Evolutionary conservation across 371 early-diverging fungal species (phyloP).

Genomic region (Lichtheimia ramosa): DNA sequence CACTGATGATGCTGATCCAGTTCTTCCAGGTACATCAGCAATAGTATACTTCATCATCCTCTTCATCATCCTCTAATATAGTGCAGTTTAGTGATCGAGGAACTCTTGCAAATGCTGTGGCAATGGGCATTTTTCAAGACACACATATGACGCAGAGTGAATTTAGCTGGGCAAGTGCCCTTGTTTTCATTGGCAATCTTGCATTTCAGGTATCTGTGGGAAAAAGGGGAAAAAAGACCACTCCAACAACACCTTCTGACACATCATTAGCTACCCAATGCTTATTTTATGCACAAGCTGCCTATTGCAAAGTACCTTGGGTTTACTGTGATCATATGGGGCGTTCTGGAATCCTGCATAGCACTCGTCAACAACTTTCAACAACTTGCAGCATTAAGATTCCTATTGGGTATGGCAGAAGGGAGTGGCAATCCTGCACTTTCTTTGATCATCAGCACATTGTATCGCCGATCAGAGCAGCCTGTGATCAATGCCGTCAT

Average conservation of each 20-base stretch:
- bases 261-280: slow-evolving; percentile 18
- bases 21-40: too few species aligned
- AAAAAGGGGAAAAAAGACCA: background rate
- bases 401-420: slow-evolving; percentile 29
- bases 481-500: slow-evolving; percentile 15
- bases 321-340: slow-evolving; percentile 20
- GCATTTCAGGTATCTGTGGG: slow-evolving; percentile 13
- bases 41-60: too few species aligned
- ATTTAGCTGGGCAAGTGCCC: slow-evolving; percentile 17
- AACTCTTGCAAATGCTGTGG: slow-evolving; percentile 2
- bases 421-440: slow-evolving; percentile 9
- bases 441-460: slow-evolving; percentile 11
- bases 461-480: slow-evolving; percentile 26
- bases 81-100: background rate
- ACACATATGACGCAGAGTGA: slow-evolving; percentile 11
- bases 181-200: slow-evolving; percentile 23
- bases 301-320: slow-evolving; percentile 22
- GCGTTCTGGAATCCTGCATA: slow-evolving; percentile 14
- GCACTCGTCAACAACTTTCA: slow-evolving; percentile 15
- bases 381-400: slow-evolving; percentile 21
- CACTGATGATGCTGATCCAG: too few species aligned
- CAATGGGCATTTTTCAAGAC: slow-evolving; percentile 18
- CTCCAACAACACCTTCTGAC: background rate
- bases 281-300: slow-evolving; percentile 22
- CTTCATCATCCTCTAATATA: too few species aligned